Percentiles rank a stretch among this genome's conserved stretches.
Conservation (phyloP, 139 green algal species). For the Coccomyxa sp. region DNA sequence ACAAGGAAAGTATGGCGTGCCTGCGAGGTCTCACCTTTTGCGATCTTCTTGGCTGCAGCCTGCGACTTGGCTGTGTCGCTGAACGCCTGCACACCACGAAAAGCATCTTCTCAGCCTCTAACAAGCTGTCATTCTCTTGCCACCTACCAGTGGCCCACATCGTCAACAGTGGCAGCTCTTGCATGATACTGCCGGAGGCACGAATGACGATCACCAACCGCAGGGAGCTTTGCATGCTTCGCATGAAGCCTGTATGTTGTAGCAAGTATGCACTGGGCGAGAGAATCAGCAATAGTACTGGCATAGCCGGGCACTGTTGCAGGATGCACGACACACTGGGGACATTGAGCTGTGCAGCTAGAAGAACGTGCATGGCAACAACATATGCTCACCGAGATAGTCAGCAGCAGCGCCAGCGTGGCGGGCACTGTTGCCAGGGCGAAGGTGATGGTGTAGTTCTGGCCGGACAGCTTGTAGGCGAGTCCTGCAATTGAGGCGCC, state of each 20-base stretch:
- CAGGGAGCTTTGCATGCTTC: too few species aligned
- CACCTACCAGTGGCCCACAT: too few species aligned
- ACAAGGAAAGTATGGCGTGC: too few species aligned
- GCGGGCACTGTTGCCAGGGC: constrained; percentile 53
- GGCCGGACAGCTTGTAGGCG: constrained; percentile 52
- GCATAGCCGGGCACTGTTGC: background rate
- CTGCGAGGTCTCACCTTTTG: background rate
- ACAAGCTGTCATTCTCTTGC: too few species aligned
- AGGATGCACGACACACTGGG: background rate
- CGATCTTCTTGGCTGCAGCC: constrained; percentile 22
- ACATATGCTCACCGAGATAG: constrained; percentile 12
- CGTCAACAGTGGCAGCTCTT: too few species aligned
- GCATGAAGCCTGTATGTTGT: too few species aligned
- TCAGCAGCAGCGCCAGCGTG: constrained; percentile 45
- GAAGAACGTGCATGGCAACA: background rate
- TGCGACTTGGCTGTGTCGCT: constrained; percentile 9
- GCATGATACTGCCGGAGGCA: too few species aligned
- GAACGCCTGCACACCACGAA: constrained; percentile 18
- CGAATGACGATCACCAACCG: too few species aligned
- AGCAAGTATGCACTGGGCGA: too few species aligned
- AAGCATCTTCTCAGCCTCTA: too few species aligned
- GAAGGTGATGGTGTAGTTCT: constrained; percentile 73
- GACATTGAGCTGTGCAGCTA: too few species aligned
- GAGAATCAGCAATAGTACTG: background rate
- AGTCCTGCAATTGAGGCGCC: constrained; percentile 45